Base-by-base conservation (phyloP, 2,329 filamentous ascomycete genomes). In the Aureobasidium leucospermi region DNA sequence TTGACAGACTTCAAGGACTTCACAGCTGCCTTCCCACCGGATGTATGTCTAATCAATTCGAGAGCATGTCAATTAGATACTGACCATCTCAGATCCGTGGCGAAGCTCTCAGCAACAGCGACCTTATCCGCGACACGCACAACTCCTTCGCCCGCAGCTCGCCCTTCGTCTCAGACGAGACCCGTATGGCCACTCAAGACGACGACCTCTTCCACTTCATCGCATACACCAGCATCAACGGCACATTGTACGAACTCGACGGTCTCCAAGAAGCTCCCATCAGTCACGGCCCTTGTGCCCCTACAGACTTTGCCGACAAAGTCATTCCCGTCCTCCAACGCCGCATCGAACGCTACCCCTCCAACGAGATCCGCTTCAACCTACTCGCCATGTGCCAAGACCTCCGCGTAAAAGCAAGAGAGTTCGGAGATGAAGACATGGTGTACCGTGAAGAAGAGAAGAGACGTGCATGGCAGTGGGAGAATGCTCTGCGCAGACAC, bases 121-220 rank as follows among this genome's bases (percentile, higher is more conserved):
- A 79, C 56, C 70, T 78, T 48, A 81, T 81, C 61, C 75, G 78
- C 60, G 76, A 78, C 69, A 88, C 89, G 59, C 92, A 96, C 79
- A 96, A 96, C 74, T 89, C 88, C 63, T 96, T 96, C 74, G 90
- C 92, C 45, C 82, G 87, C 63, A 88, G 88, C 62, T 95, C 87
- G 61, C 94, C 94, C 2, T 99, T 99, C 71, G 86, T 89, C 58
- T 91, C 96, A 73, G 94, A 99, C 81, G 95, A 90, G 63, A 84
- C 87, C 66, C 83, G 86, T 10, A 78, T 84, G 10, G 82, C 83
- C 13, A 83, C 81, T n/a, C 85, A 85, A 63, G 81, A 89, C 59
- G 91, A 96, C 68, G 94, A 97, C 70, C 89, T 93, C 31, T 99
- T 95, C 76, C 94, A 99, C 77, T 99, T 99, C 74, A 91, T 99